Evolutionary conservation across 345 rosid genomes (phyloP), one percentile per base, ranked within the genome.

Genomic region (Balakata baccata): DNA sequence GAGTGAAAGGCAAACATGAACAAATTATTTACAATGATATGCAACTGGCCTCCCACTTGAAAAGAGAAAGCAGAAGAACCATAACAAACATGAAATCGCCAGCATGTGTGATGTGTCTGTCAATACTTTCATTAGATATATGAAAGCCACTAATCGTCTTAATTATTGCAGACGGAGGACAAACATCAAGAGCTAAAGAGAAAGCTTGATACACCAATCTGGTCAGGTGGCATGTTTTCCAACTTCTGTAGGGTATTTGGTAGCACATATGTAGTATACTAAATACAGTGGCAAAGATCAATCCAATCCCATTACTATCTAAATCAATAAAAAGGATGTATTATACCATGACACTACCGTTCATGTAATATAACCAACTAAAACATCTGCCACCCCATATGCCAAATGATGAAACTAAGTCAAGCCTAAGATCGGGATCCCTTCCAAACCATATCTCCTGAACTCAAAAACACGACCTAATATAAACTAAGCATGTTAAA

Each of bases 131-230:
- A 7, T 14, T n/a, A 16, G 22, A 50, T 50, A 3, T 53, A 54
- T 12, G 17, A 38, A 68, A 68, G 58, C 56, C 34, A 68, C 11
- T 51, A 8, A n/a, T 20, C 6, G 67, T 14, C n/a, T 39, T n/a
- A 39, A 29, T 38, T 38, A 53, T 43, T 13, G 17, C 45, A 16
- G 43, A 13, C 7, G 0, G 9, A 16, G 12, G 57, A 68, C 7
- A 34, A 23, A 34, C n/a, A 38, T 17, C 37, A 46, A 34, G 63
- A 38, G 37, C n/a, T 18, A 69, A 58, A 39, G 46, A 18, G 39
- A n/a, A 50, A 39, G 72, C 61, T 52, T 10, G 23, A 68, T 34
- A 38, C 72, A 56, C 22, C 61, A 68, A 29, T 68, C 72, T 1
- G 53, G 14, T 18, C 7, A 52, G 62, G 41, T 18, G 13, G 43